Conservation (phyloP, 2,329 filamentous ascomycete species). For the Aphanoascus verrucosus region DNA sequence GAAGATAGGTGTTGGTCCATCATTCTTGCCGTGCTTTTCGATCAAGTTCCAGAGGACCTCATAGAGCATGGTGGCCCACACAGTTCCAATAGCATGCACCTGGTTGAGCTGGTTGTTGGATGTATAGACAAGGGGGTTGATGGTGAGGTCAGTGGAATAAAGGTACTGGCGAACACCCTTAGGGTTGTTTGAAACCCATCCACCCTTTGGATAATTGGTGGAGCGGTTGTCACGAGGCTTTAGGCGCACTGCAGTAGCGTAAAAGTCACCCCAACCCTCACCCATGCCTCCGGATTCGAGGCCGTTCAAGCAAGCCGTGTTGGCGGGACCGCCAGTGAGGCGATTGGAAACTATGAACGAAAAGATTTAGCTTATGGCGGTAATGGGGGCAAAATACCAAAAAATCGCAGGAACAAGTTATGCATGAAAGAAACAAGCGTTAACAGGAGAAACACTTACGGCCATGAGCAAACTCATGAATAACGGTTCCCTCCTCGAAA, state of each 20-base stretch:
- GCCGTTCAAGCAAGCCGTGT: conserved; percentile 12
- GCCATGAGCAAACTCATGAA: conserved; percentile 15
- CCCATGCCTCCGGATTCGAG: conserved; percentile 16
- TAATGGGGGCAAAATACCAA: neutral
- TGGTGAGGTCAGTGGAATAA: conserved; percentile 13
- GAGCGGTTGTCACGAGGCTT: conserved; percentile 12
- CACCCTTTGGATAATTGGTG: conserved; percentile 13
- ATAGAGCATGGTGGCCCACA: conserved; percentile 15
- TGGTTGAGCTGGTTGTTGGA: conserved; percentile 1
- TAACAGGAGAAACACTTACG: conserved; percentile 8
- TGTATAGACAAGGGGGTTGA: conserved; percentile 14
- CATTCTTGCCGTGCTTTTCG: conserved; percentile 14
- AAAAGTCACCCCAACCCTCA: conserved; percentile 15
- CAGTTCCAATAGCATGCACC: conserved; percentile 14
- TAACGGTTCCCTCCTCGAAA: conserved; percentile 14
- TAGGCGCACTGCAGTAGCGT: conserved; percentile 12
- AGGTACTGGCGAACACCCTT: conserved; percentile 12
- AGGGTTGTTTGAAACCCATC: conserved; percentile 9
- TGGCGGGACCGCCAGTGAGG: conserved; percentile 13
- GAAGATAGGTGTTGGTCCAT: conserved; percentile 8
- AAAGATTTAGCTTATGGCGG: neutral
- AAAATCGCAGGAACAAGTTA: too few relatives aligned
- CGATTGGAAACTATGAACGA: conserved; percentile 13
- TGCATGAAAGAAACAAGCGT: too few relatives aligned
- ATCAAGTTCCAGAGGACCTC: conserved; percentile 16